Evolutionary conservation across 2,329 filamentous ascomycete species (phyloP).

Genomic region (Alternaria brassicae): DNA sequence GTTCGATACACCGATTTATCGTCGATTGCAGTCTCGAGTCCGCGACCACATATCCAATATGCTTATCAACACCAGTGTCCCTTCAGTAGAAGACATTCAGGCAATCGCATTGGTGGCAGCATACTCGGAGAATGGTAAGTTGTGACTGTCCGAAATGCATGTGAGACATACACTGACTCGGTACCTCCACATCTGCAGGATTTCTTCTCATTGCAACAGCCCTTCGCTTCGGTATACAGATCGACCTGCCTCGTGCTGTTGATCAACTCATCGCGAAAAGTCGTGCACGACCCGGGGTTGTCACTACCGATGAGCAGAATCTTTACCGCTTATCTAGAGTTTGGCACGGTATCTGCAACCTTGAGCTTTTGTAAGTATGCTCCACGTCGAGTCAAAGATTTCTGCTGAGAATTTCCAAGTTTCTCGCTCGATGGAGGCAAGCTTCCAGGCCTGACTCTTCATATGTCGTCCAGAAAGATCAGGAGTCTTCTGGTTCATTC

Average conservation of each 20-base stretch:
- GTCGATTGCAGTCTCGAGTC: conserved; percentile 39
- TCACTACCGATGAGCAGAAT: conserved; percentile 35
- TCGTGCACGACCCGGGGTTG: background rate
- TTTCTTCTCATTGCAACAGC: conserved; percentile 60
- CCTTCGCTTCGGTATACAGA: conserved; percentile 59
- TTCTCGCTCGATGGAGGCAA: conserved; percentile 57
- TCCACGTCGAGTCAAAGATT: background rate
- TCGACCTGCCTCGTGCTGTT: conserved; percentile 51
- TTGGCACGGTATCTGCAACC: conserved; percentile 62
- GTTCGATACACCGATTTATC: conserved; percentile 49
- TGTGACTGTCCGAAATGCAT: too few species aligned
- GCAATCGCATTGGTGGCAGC: conserved; percentile 61
- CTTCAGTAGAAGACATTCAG: conserved; percentile 59
- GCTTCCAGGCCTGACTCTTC: conserved; percentile 48
- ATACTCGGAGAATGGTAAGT: conserved; percentile 62
- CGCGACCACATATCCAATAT: conserved; percentile 56
- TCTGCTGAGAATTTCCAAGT: conserved; percentile 31
- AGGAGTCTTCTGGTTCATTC: conserved; percentile 55
- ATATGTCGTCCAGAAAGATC: conserved; percentile 53
- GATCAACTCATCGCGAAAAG: conserved; percentile 52
- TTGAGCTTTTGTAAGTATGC: conserved; percentile 54
- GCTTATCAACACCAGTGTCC: conserved; percentile 52
- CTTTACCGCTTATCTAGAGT: conserved; percentile 52
- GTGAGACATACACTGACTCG: too few species aligned
- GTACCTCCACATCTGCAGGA: too few species aligned